Evolutionary conservation across 805 yeast genomes (phyloP).

Genomic region (Monosporozyma aerobia): DNA sequence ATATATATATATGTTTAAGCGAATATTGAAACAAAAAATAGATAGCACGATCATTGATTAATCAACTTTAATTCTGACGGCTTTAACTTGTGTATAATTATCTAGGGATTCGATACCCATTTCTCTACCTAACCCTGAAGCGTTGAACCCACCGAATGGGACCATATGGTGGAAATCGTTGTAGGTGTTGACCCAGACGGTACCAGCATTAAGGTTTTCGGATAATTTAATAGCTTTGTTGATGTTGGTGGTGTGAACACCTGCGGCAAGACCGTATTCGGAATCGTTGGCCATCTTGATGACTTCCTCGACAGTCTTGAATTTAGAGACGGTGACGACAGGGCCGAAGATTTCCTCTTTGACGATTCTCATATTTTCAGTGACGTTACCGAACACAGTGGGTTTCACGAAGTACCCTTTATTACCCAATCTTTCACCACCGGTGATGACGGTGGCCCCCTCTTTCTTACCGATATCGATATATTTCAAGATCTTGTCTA

Average conservation of each 20-base stretch:
- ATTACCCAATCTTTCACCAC: slow-evolving; percentile 54
- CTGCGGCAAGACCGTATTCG: slow-evolving; percentile 83
- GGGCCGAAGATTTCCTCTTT: slow-evolving; percentile 87
- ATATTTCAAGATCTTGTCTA: slow-evolving; percentile 66
- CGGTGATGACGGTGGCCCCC: slow-evolving; percentile 70
- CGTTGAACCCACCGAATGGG: slow-evolving; percentile 90
- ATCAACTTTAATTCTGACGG: slow-evolving; percentile 49
- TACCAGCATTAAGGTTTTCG: slow-evolving; percentile 71
- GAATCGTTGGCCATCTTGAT: slow-evolving; percentile 70
- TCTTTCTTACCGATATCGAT: slow-evolving; percentile 70
- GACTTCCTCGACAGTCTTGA: slow-evolving; percentile 74
- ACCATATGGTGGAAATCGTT: slow-evolving; percentile 80
- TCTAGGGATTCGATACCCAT: slow-evolving; percentile 82
- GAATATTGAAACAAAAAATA: slow-evolving; percentile 18
- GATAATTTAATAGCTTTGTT: slow-evolving; percentile 70
- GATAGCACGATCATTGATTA: slow-evolving; percentile 36
- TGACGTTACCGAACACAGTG: slow-evolving; percentile 65
- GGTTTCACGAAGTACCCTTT: slow-evolving; percentile 67
- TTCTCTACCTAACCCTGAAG: slow-evolving; percentile 90
- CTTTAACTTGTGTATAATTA: slow-evolving; percentile 77
- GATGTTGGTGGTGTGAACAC: slow-evolving; percentile 71
- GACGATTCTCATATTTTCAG: slow-evolving; percentile 57
- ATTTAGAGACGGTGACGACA: slow-evolving; percentile 75
- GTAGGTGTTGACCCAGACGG: slow-evolving; percentile 85
- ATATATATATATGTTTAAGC: slow-evolving; percentile 77